A percentile compares a stretch with the other conserved stretches of the same genome.
phyloP scores from a whole-genome alignment of 352 stramenopile species.

The Phytophthora palmivora region DNA sequence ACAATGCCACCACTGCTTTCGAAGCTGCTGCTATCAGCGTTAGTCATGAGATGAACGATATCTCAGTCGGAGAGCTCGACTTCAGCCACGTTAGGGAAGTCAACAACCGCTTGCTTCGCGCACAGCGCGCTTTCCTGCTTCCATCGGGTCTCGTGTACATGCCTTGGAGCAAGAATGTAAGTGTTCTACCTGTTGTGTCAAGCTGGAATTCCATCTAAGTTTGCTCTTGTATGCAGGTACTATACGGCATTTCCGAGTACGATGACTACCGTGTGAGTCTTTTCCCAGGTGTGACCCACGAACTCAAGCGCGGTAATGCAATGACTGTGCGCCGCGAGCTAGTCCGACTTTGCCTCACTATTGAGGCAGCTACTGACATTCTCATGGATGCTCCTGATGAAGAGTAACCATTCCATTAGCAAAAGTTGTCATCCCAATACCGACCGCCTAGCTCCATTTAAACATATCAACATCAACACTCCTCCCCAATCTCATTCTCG shows the following conservation, averaged over 20 bases:
- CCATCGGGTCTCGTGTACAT: slow-evolving; percentile 68
- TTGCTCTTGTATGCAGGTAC: slow-evolving; percentile 38
- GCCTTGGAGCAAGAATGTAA: slow-evolving; percentile 86
- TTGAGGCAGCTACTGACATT: slow-evolving; percentile 79
- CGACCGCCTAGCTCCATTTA: neutral
- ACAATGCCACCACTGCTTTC: slow-evolving; percentile 64
- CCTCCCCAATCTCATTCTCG: neutral
- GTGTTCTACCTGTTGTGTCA: slow-evolving; percentile 24
- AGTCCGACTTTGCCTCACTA: slow-evolving; percentile 79
- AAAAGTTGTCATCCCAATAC: slow-evolving; percentile 7
- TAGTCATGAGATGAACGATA: slow-evolving; percentile 63
- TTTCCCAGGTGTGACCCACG: slow-evolving; percentile 78
- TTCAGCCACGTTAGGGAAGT: slow-evolving; percentile 83
- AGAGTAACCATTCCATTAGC: slow-evolving; percentile 28
- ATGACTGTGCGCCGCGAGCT: slow-evolving; percentile 83
- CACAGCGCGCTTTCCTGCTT: slow-evolving; percentile 82
- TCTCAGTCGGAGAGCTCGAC: slow-evolving; percentile 71
- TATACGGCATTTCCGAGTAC: slow-evolving; percentile 88
- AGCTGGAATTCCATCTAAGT: slow-evolving; percentile 12
- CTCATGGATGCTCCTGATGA: slow-evolving; percentile 44
- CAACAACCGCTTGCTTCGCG: slow-evolving; percentile 86
- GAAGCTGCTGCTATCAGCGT: slow-evolving; percentile 62
- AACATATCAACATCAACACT: slow-evolving; percentile 1
- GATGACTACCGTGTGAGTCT: slow-evolving; percentile 83
- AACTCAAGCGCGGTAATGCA: slow-evolving; percentile 69